Base-by-base conservation (phyloP, 768 basidiomycete species). In the Lentinula aciculospora region DNA sequence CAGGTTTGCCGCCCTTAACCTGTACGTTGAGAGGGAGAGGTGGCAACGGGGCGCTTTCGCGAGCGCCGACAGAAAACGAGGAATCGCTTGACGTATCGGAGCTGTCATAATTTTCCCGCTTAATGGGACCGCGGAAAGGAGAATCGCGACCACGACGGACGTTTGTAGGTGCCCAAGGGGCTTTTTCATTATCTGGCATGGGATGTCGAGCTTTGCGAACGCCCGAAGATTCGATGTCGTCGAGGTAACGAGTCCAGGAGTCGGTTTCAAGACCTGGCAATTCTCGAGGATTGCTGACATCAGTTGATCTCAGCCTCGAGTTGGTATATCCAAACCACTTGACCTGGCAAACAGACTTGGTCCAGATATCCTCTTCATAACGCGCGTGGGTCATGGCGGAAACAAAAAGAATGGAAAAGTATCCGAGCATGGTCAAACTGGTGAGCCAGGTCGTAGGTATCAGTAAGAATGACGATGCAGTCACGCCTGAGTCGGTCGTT, bases 61-160 rank as follows among this genome's bases (percentile, higher is more conserved):
- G 45, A 48, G 71, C 49, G 62, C 57, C 45, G 32, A 25, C 9
- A n/a, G 51, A 50, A 49, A 40, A 54, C 21, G 65, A 42, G 56
- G 51, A 21, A 29, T 56, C 15, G 61, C 60, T 49, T 57, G 59
- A 32, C 61, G 60, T 34, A 42, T 64, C 32, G 58, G 66, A 45
- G 23, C 27, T 31, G 46, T 53, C 51, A 13, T 23, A 53, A 23
- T 21, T 13, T 62, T 62, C 53, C 56, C 70, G 63, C 60, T 61
- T 60, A 34, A 64, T 60, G 19, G 55, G 40, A 21, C 12, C 23
- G 7, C 46, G 56, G 63, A 86, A 87, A 1, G 86, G 86, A 4
- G 63, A 62, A 61, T 86, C 85, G 13, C 82, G 68, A 2, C 85
- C 86, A 36, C 86, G 83, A 40, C 80, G 78, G 45, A 77, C 67